These are phyloP conservation scores for Tylopilus vinaceipallidus DNA, from an alignment of 768 basidiomycete species.

Conservation along the genomic window DNA sequence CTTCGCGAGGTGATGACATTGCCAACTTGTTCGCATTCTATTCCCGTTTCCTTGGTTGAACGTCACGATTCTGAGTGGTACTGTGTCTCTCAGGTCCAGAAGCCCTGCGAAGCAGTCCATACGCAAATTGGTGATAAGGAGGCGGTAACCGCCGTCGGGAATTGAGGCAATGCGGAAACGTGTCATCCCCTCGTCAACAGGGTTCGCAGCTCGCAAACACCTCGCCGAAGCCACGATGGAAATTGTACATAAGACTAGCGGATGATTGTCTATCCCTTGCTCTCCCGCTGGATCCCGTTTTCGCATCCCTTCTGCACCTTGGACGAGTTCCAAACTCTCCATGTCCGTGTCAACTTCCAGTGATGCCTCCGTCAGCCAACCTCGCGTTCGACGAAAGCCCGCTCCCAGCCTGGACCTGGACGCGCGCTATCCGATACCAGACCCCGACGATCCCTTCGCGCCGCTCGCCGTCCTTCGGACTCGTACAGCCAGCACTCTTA, in stretches of 20 bases:
- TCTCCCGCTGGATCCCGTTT: constrained; percentile 19
- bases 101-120: constrained; percentile 16
- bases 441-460: constrained; percentile 69
- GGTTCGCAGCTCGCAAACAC: constrained; percentile 23
- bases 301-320: constrained; percentile 10
- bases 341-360: constrained; percentile 29
- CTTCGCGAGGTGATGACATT: constrained; percentile 2
- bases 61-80: constrained; percentile 1
- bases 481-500: constrained; percentile 47
- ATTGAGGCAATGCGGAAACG: constrained; percentile 33
- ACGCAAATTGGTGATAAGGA: constrained; percentile 17
- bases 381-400: constrained; percentile 49
- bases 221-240: constrained; percentile 37
- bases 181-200: constrained; percentile 13
- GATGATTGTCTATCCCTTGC: constrained; percentile 8
- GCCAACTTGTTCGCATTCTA: constrained; percentile 1
- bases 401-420: constrained; percentile 51
- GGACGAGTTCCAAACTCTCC: constrained; percentile 15
- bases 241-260: constrained; percentile 30
- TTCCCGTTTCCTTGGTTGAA: neutral
- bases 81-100: constrained; percentile 21
- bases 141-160: constrained; percentile 30
- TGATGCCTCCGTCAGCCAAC: constrained; percentile 24
- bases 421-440: constrained; percentile 61
- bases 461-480: constrained; percentile 64